phyloP scores from a whole-genome alignment of 345 rosid genomes.

The Turritis glabra region DNA sequence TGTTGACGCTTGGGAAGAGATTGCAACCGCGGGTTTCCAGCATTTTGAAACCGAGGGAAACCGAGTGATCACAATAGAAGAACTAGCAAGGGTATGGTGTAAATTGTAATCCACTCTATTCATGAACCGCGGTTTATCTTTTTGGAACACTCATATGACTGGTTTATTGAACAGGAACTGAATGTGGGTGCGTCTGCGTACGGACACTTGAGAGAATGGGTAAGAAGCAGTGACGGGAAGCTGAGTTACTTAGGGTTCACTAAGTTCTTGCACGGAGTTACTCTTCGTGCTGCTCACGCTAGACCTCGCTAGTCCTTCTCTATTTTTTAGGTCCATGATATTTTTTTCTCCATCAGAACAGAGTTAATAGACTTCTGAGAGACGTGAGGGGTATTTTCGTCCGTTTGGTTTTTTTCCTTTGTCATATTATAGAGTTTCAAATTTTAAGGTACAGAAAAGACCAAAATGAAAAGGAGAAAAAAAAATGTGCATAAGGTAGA shows the following conservation, averaged over 20 bases:
- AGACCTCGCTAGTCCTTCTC: conserved; percentile 57
- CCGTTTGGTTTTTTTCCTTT: conserved; percentile 6
- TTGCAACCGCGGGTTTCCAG: conserved; percentile 61
- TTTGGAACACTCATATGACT: too few relatives aligned
- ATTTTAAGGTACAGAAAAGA: conserved; percentile 26
- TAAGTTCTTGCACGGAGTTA: conserved; percentile 84
- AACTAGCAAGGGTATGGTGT: conserved; percentile 61
- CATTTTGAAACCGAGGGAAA: conserved; percentile 79
- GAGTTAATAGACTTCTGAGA: conserved; percentile 17
- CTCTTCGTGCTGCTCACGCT: conserved; percentile 69
- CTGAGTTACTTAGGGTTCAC: conserved; percentile 80
- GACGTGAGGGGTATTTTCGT: conserved; percentile 32
- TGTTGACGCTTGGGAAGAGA: conserved; percentile 73
- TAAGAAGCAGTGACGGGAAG: conserved; percentile 79
- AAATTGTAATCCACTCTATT: not conserved
- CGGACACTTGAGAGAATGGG: conserved; percentile 74
- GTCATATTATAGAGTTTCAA: conserved; percentile 22
- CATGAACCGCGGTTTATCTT: conserved; percentile 17
- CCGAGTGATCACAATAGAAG: conserved; percentile 68
- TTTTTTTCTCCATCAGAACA: conserved; percentile 11
- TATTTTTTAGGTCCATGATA: not conserved
- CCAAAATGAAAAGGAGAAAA: not conserved
- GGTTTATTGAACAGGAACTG: conserved; percentile 57
- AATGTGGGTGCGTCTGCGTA: conserved; percentile 82
- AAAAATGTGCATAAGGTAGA: conserved; percentile 37